Evolutionary conservation across 2,329 filamentous ascomycete species (phyloP).

Genomic region (Stemphylium lycopersici): DNA sequence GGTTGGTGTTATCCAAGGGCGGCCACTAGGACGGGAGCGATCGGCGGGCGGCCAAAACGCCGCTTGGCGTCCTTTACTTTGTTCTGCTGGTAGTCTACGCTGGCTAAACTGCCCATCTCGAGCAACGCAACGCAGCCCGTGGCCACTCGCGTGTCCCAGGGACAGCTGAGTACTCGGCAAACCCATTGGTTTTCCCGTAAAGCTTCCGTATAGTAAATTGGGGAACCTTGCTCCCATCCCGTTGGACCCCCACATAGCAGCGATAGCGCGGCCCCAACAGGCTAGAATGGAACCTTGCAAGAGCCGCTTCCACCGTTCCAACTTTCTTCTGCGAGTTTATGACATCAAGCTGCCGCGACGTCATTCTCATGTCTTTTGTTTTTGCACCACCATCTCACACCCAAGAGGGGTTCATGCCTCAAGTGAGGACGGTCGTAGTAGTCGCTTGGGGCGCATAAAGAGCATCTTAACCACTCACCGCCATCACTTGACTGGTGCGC

Average conservation of each 20-base stretch:
- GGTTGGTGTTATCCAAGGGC: conserved; percentile 7
- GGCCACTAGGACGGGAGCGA: conserved; percentile 14
- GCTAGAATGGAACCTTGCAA: neutral
- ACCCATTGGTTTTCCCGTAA: conserved; percentile 3
- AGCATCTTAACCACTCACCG: neutral
- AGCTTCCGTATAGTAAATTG: conserved; percentile 5
- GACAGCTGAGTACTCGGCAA: neutral
- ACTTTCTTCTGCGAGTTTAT: neutral
- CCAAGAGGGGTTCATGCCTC: no score
- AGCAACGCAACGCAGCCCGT: neutral
- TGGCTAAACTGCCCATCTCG: neutral
- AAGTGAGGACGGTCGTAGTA: no score
- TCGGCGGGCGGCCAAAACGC: conserved; percentile 15
- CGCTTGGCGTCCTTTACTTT: conserved; percentile 10
- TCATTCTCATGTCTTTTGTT: conserved; percentile 5
- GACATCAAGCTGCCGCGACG: conserved; percentile 2
- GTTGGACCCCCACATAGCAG: conserved; percentile 9
- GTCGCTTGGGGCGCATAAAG: neutral
- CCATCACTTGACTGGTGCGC: conserved; percentile 1
- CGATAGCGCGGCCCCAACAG: conserved; percentile 5
- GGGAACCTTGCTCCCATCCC: conserved; percentile 21
- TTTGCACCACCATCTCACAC: neutral
- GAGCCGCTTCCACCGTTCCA: neutral
- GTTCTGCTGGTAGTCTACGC: conserved; percentile 2
- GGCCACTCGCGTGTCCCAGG: neutral